Evolutionary conservation across 805 yeast species (phyloP), one percentile per base, ranked within the genome.

Genomic region (Kurtzmaniella fragi): DNA sequence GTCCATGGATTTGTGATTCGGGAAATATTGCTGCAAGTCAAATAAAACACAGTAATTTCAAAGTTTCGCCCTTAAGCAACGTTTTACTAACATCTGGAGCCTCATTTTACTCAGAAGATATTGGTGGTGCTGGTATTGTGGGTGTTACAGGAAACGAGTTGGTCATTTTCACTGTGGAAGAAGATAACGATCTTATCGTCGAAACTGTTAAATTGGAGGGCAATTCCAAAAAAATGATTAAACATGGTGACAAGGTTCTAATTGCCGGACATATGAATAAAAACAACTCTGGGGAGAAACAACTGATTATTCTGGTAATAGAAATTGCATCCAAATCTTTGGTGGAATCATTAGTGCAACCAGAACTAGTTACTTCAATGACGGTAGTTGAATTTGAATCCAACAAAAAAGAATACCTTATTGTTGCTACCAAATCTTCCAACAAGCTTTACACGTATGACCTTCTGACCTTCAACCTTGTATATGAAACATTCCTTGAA

Each of bases 401-500:
- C 1, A 50, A 45, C n/a, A 53, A 49, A 30, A 50, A 50, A 13
- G 50, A 40, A 4, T 65, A 67, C 47, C 42, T 84, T 10, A 56
- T 78, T 3, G 70, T 80, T 1, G 77, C 84, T 0, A 52, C 75
- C 0, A 46, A 40, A 3, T 35, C 57, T 8, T 31, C 50, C 38
- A 42, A 45, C 7, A 56, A 47, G 9, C 43, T 77, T 31, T 54
- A 64, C 43, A 56, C 71, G 2, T 77, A 47, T 57, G 2, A 13
- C 34, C 20, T 42, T 33, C 25, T 36, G 31, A 17, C 28, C n/a
- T 41, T 86, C 17, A 54, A 62, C 25, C 64, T 77, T 25, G 48
- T 81, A 3, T 93, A 90, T 56, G 66, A 67, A 39, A 88, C 96
- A 0, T 53, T 58, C 11, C 59, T 82, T 0, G 79, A 75, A 4